Base-by-base conservation (phyloP, 305 asterid genomes). In the Solanum hybrid region DNA sequence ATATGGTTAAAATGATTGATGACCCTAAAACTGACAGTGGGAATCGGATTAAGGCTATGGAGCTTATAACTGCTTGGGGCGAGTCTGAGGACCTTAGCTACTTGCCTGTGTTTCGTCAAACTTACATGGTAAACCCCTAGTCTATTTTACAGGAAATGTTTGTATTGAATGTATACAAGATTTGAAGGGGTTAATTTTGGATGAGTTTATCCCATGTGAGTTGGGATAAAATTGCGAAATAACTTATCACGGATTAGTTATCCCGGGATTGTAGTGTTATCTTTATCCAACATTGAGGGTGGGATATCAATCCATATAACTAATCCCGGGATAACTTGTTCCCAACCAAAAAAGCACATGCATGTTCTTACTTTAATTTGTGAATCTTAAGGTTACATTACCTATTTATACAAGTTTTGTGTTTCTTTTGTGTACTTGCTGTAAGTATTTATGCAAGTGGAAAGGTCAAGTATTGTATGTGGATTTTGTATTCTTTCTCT, bases 61-160 rank as follows among this genome's bases (percentile, higher is more conserved):
- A 95, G 95, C 93, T 97, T 92, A 96, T 97, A 83, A 93, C 98
- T 91, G 98, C 96, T 38, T 97, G 99, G 99, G 99, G 96, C 6
- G 98, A 96, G 93, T 94, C 99, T 1, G 93, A 93, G 93, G 99
- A 97, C 65, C 97, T 97, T 91, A 90, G 88, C 33, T 96, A 97
- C 94, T 94, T 97, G 94, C 98, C 99, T 2, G 98, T 94, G 14
- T 97, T 97, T 92, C 97, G 91, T 76, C 99, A 97, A 92, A 95
- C 98, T 7, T 96, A 95, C 86, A 77, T 93, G 98, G 99, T 97
- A 83, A 83, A 90, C 22, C 17, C 78, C 81, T 88, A 10, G 17
- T 5, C 20, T 76, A n/a, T 45, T 70, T 72, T 27, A 2, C 61
- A 22, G 31, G 5, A 33, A 79, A 31, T 87, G 33, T 22, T 87